These are phyloP conservation scores for Salix suchowensis DNA, from an alignment of 345 rosid genomes.

Conservation along the genomic window DNA sequence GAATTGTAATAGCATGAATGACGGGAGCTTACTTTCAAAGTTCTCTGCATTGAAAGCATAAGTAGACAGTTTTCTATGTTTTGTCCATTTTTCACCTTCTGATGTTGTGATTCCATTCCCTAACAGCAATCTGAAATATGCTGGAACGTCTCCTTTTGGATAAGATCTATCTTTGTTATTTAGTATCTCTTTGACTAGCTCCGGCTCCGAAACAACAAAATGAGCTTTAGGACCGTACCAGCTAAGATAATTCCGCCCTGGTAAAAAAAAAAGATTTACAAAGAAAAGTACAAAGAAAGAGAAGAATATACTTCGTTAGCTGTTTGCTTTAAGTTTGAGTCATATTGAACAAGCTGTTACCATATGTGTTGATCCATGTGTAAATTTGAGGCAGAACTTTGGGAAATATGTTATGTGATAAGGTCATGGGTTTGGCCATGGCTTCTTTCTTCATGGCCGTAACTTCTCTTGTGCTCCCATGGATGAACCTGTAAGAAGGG, in stretches of 20 bases:
- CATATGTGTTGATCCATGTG: neutral
- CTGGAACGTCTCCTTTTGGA: neutral
- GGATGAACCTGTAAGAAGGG: conserved; percentile 33
- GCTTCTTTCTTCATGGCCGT: conserved; percentile 16
- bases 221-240: conserved; percentile 41
- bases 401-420: neutral
- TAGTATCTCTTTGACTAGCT: conserved; percentile 40
- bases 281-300: no score
- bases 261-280: no score
- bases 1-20: no score
- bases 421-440: neutral
- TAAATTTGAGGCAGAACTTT: neutral
- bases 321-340: no score
- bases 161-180: conserved; percentile 30
- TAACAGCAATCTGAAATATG: conserved; percentile 13
- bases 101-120: conserved; percentile 39
- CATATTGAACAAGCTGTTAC: neutral
- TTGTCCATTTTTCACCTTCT: conserved; percentile 40
- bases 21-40: conserved; percentile 33
- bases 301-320: no score
- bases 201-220: conserved; percentile 34
- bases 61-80: conserved; percentile 39
- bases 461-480: conserved; percentile 35
- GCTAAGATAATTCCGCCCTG: conserved; percentile 29
- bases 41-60: conserved; percentile 43